Evolutionary conservation across 73 alveolate species (phyloP).

Genomic region (Symbiodinium natans): DNA sequence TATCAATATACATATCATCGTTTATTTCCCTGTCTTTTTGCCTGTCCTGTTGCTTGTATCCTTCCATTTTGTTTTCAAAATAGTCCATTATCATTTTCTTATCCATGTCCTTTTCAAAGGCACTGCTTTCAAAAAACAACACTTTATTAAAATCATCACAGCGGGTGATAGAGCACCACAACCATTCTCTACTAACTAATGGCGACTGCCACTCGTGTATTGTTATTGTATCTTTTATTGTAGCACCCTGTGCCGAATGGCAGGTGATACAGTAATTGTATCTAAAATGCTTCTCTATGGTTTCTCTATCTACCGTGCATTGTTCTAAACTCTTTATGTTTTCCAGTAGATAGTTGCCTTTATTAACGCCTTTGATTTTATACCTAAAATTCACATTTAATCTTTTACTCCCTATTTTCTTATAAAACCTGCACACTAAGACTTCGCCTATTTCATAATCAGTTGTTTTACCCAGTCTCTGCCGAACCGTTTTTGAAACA

Average conservation of each 20-base stretch:
- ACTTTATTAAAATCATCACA: neutral
- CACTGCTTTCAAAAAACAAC: neutral
- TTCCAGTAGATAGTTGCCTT: neutral
- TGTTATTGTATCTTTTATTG: neutral
- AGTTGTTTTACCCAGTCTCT: neutral
- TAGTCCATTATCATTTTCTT: neutral
- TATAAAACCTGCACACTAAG: neutral
- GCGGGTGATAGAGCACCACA: neutral
- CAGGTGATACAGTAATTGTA: neutral
- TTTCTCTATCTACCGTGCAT: neutral
- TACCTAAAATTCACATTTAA: neutral
- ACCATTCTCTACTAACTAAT: neutral
- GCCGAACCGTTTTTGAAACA: neutral
- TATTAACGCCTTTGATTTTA: neutral
- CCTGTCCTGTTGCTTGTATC: neutral
- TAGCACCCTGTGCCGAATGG: neutral
- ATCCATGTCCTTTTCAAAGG: neutral
- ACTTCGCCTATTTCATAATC: neutral
- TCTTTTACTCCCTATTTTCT: neutral
- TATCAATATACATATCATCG: neutral
- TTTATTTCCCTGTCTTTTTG: neutral
- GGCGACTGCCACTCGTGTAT: neutral
- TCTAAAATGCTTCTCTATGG: neutral
- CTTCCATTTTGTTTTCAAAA: neutral
- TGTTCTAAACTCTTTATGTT: neutral